Percentiles rank a stretch among this genome's conserved stretches.
These are phyloP conservation scores for Cardamine occulta DNA, from an alignment of 345 rosid genomes.

Conservation along the genomic window DNA sequence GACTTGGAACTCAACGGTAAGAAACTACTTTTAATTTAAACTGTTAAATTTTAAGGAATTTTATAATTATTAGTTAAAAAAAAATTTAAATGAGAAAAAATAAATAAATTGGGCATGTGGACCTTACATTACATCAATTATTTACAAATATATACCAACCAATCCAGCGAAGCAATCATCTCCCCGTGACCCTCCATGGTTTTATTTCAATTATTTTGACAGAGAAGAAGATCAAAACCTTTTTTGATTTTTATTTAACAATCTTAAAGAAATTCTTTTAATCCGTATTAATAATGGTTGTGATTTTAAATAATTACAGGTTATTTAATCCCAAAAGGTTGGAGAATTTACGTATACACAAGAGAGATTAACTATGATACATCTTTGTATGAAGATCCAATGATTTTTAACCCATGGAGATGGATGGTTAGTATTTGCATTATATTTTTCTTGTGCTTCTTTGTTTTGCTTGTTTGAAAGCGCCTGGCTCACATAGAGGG, in stretches of 20 bases:
- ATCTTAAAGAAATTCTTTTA: background rate
- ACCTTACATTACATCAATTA: slow-evolving; percentile 57
- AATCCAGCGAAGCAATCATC: slow-evolving; percentile 61
- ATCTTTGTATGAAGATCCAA: slow-evolving; percentile 64
- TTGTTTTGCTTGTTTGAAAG: too few species aligned
- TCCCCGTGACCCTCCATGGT: slow-evolving; percentile 52
- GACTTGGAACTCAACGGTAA: slow-evolving; percentile 84
- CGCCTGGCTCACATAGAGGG: too few species aligned
- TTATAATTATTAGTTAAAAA: background rate
- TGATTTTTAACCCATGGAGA: slow-evolving; percentile 92
- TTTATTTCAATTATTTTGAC: slow-evolving; percentile 48
- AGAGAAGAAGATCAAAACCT: slow-evolving; percentile 25
- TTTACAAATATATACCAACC: slow-evolving; percentile 62
- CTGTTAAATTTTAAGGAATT: background rate
- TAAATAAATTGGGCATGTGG: slow-evolving; percentile 48
- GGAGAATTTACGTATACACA: slow-evolving; percentile 92
- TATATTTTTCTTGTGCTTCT: background rate
- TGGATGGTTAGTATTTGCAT: slow-evolving; percentile 63
- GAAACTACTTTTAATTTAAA: slow-evolving; percentile 3
- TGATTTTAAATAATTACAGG: slow-evolving; percentile 49
- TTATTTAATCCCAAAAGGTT: slow-evolving; percentile 78
- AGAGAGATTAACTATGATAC: slow-evolving; percentile 85
- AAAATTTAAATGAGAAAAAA: too few species aligned
- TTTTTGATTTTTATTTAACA: slow-evolving; percentile 12
- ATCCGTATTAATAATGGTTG: background rate